Base-by-base conservation (phyloP, 2,329 filamentous ascomycete species). In the Fonsecaea pugnacius region DNA sequence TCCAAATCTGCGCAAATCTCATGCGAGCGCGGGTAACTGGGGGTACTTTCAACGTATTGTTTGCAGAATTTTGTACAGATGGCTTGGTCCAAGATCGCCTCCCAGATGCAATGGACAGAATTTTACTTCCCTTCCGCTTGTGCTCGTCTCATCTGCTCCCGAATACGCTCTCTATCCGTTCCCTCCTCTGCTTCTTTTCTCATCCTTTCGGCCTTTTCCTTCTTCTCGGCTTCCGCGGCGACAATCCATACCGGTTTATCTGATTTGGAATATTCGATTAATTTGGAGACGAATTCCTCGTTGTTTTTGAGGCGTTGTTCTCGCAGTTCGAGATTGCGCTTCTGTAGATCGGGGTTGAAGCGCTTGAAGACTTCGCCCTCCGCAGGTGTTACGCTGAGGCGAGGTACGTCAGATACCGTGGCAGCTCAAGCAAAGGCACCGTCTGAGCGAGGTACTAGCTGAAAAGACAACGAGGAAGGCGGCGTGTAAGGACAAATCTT, bases 331-430 rank as follows among this genome's bases (percentile, higher is more conserved):
- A 96, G 80, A 67, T 91, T 92, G 73, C 90, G 87, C 77, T 91
- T 91, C 75, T 95, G 91, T n/a, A 99, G 85, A 36, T 98, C 95
- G 0, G 94, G 94, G 77, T 94, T 98, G 81, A 98, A 98, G 78
- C 85, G 87, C 80, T 85, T 83, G 82, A 96, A 92, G 48, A 99
- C 84, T 79, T 98, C 92, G 78, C 97, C 95, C 72, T 97, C 92
- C 12, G 90, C 89, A 1, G 95, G 95, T 32, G 78, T 78, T 62
- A 80, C 69, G 48, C 64, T 66, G 43, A 40, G 35, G 14, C 54
- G n/a, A 46, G 24, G 32, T 12, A 5, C 27, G 43, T 18, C 50
- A 36, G 32, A 14, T 36, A 32, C 8, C 5, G n/a, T 5, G 43
- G 16, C 4, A 10, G 8, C 8, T 14, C 10, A 4, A 12, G 43